Conservation (phyloP, 176 grass and related monocot species). For the Carex scoparia region DNA sequence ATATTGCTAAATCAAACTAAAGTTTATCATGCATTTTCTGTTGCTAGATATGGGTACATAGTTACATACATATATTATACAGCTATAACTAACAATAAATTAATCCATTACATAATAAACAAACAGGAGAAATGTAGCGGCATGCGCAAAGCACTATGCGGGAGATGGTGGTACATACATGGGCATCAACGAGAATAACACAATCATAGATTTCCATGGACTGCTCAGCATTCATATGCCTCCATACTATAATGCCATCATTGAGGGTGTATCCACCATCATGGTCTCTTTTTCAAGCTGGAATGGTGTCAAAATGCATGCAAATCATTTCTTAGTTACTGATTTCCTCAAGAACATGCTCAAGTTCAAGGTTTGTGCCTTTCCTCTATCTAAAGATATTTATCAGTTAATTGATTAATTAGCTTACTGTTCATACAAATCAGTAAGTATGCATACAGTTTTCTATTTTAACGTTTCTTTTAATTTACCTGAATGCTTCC, state of each 20-base stretch:
- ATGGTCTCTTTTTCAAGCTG: conserved; percentile 78
- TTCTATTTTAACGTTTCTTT: neutral
- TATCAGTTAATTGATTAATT: neutral
- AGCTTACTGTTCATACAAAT: neutral
- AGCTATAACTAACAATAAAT: neutral
- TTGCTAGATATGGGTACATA: conserved; percentile 25
- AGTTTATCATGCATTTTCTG: neutral
- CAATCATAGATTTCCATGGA: conserved; percentile 31
- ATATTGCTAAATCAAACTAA: neutral
- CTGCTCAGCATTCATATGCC: conserved; percentile 60
- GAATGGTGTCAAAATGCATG: conserved; percentile 82
- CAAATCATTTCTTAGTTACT: conserved; percentile 56
- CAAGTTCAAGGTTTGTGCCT: conserved; percentile 39
- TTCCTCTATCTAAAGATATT: conserved; percentile 1
- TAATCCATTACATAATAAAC: neutral
- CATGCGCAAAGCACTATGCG: conserved; percentile 66
- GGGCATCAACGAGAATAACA: conserved; percentile 56
- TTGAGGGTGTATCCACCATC: conserved; percentile 56
- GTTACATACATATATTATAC: neutral
- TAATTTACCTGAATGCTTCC: neutral
- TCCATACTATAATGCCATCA: conserved; percentile 53
- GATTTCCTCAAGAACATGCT: conserved; percentile 60
- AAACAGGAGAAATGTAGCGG: conserved; percentile 47
- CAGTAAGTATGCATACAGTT: neutral
- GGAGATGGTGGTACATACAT: conserved; percentile 59